Percentiles rank a stretch among this genome's conserved stretches.
Evolutionary conservation across 768 basidiomycete genomes (phyloP).

Genomic region (Tylopilus balloui): DNA sequence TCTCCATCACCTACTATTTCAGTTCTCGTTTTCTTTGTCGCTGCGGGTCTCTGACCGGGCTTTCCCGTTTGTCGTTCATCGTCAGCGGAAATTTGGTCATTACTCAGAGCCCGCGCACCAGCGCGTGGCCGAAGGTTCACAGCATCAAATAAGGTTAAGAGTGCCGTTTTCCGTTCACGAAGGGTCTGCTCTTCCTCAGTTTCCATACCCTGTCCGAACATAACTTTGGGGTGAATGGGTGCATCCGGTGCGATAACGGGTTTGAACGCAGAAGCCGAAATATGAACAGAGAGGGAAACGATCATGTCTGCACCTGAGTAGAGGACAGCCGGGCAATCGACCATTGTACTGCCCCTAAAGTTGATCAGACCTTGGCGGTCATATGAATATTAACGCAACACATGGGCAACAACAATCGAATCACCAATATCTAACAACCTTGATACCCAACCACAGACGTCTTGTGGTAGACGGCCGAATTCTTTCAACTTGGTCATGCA

Average conservation of each 20-base stretch:
- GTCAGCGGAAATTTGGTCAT: slow-evolving; percentile 27
- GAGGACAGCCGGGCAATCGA: slow-evolving; percentile 70
- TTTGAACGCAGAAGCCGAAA: slow-evolving; percentile 66
- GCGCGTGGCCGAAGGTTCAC: slow-evolving; percentile 64
- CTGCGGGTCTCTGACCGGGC: slow-evolving; percentile 33
- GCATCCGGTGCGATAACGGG: slow-evolving; percentile 35
- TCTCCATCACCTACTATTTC: slow-evolving; percentile 80
- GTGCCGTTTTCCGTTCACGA: slow-evolving; percentile 72
- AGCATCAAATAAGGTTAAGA: slow-evolving; percentile 68
- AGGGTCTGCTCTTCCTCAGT: slow-evolving; percentile 75
- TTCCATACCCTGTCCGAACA: slow-evolving; percentile 77
- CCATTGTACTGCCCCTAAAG: slow-evolving; percentile 64
- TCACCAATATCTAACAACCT: slow-evolving; percentile 68
- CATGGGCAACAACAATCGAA: slow-evolving; percentile 1
- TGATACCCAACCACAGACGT: slow-evolving; percentile 68
- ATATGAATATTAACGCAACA: background rate
- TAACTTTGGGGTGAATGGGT: slow-evolving; percentile 26
- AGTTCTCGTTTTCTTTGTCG: slow-evolving; percentile 42
- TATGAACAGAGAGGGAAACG: slow-evolving; percentile 68
- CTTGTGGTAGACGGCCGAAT: slow-evolving; percentile 71
- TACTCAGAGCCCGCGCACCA: slow-evolving; percentile 34
- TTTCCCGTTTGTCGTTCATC: slow-evolving; percentile 40
- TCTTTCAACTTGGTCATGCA: slow-evolving; percentile 39
- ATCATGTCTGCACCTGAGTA: slow-evolving; percentile 75
- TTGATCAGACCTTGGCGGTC: slow-evolving; percentile 52